phyloP scores from a whole-genome alignment of 495 filamentous ascomycete species.

The Glutinoglossum americanum region DNA sequence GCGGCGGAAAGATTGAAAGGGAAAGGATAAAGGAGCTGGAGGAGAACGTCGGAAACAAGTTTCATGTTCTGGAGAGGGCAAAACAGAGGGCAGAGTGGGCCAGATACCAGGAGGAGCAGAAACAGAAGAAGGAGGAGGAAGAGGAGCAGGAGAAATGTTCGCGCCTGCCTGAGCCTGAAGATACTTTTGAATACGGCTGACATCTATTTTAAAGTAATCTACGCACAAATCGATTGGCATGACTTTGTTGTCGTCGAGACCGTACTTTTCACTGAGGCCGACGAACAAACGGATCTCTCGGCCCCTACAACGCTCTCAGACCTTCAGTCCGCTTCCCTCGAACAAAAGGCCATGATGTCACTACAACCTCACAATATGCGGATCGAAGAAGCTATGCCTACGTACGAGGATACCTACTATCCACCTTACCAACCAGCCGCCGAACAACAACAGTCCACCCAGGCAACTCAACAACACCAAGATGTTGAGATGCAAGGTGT shows the following conservation, averaged over 20 bases:
- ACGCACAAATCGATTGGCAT: conserved; percentile 91
- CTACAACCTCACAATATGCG: conserved; percentile 52
- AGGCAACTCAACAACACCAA: conserved; percentile 9
- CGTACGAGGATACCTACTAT: conserved; percentile 35
- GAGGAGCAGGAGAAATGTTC: conserved; percentile 50
- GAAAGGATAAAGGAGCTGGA: conserved; percentile 52
- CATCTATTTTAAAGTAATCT: conserved; percentile 29
- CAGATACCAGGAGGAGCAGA: conserved; percentile 66
- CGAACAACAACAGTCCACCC: conserved; percentile 13
- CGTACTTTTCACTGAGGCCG: conserved; percentile 74
- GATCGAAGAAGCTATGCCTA: conserved; percentile 91
- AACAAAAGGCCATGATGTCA: conserved; percentile 81
- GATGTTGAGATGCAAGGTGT: conserved; percentile 13
- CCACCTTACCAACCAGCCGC: conserved; percentile 17
- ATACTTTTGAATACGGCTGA: background rate
- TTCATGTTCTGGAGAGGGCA: conserved; percentile 56
- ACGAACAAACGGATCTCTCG: conserved; percentile 70
- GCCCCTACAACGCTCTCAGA: conserved; percentile 76
- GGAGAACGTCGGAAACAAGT: conserved; percentile 58
- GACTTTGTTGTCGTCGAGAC: conserved; percentile 95
- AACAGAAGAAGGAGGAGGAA: conserved; percentile 72
- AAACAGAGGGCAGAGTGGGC: conserved; percentile 72
- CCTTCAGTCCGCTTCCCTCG: conserved; percentile 77
- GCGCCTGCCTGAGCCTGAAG: background rate
- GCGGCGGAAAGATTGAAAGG: conserved; percentile 42